Evolutionary conservation across 352 stramenopile genomes (phyloP), one percentile per base, ranked within the genome.

Genomic region (Peronospora farinosa): DNA sequence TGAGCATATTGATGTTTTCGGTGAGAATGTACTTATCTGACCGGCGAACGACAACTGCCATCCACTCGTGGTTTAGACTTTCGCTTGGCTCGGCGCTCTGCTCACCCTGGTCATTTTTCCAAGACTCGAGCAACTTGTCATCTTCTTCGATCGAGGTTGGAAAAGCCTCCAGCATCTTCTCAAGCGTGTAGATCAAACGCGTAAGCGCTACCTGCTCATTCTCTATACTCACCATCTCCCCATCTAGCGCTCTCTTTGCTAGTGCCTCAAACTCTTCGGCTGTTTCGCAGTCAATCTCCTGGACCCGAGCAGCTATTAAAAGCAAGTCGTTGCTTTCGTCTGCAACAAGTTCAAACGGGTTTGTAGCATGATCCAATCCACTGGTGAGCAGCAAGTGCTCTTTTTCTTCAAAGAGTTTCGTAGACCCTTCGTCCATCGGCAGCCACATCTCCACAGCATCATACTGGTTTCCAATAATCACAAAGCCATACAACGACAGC

Each of bases 401-500:
- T 44, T 89, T 88, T 30, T 63, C 63, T 3, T 75, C 27, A 23
- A 68, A 88, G 7, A 69, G 47, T 4, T 59, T 62, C 5, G 72
- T 74, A 7, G 69, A 71, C 2, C 33, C 45, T 47, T 73, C 49
- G 38, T 82, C 63, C 76, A 89, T 87, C 0, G 74, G 76, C 21
- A 88, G 41, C 75, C 77, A 89, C 43, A 89, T 56, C 9, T 92
- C 81, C 28, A 92, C 65, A 12, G 76, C 67, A 44, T 92, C 78
- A 46, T 75, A 85, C 36, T 69, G 65, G 52, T 92, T 89, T 10
- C 66, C 58, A 0, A 71, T 56, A 23, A 89, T 51, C 32, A 92
- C 75, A 30, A 92, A 92, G 15, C 81, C 81, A 33, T 92, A 92
- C 51, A 92, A 53, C 16, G 78, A 72, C 32, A 92, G 49, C 32